Conservation (phyloP, 345 rosid species). For the Salix viminalis region DNA sequence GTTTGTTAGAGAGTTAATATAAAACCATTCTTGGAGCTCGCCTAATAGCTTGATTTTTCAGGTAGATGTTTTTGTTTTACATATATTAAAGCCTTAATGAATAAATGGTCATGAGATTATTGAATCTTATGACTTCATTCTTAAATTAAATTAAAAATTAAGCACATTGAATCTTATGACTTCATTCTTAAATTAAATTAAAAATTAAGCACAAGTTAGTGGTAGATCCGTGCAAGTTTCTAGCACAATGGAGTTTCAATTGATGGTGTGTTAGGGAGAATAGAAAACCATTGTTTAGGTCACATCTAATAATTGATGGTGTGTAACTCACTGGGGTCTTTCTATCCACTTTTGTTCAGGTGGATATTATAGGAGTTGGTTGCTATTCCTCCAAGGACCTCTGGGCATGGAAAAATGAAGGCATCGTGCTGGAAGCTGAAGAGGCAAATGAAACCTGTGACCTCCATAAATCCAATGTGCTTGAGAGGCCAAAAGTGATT, state of each 20-base stretch:
- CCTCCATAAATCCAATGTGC: conserved; percentile 77
- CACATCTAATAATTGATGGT: neutral
- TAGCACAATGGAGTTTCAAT: neutral
- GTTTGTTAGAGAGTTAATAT: neutral
- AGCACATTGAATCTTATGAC: neutral
- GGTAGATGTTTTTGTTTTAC: neutral
- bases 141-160: no score
- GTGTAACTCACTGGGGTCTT: neutral
- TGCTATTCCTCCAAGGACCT: conserved; percentile 95
- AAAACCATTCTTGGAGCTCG: neutral
- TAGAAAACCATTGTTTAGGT: neutral
- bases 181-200: neutral
- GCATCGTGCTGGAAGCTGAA: conserved; percentile 71
- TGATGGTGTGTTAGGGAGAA: neutral
- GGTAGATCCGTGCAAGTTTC: neutral
- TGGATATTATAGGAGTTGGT: conserved; percentile 88
- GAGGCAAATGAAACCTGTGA: conserved; percentile 67
- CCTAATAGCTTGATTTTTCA: neutral
- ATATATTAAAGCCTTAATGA: neutral
- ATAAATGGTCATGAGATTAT: neutral
- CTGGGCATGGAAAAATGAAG: conserved; percentile 90
- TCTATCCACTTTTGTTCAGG: conserved; percentile 39
- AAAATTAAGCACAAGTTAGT: neutral
- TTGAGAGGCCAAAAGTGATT: conserved; percentile 90
- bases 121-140: no score